Evolutionary conservation across 2,329 filamentous ascomycete species (phyloP).

Genomic region (Aphanocladium album): DNA sequence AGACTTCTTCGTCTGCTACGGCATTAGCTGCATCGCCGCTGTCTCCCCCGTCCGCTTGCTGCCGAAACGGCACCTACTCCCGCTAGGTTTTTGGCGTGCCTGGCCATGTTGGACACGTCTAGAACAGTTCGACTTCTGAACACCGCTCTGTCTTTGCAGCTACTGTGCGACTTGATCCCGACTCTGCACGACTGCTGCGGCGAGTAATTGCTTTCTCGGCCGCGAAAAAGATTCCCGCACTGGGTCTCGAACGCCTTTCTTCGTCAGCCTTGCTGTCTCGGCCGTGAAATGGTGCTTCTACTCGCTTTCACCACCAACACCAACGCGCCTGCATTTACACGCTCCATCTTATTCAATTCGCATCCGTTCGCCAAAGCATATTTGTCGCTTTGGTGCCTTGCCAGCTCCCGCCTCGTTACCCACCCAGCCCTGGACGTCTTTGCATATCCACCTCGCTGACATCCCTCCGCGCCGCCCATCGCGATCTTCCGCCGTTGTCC

Average conservation of each 20-base stretch:
- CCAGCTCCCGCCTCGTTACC: not conserved
- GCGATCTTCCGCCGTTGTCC: not conserved
- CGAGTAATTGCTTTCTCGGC: not conserved
- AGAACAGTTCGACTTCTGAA: not conserved
- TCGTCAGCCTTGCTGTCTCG: not conserved
- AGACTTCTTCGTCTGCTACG: not conserved
- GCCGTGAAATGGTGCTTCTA: not conserved
- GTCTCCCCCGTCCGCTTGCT: not conserved
- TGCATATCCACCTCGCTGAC: not conserved
- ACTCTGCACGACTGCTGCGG: not conserved
- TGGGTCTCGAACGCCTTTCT: not conserved
- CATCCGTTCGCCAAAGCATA: not conserved
- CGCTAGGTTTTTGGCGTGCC: not conserved
- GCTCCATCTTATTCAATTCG: not conserved
- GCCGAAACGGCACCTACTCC: not conserved
- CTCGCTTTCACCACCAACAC: not conserved
- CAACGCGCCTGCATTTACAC: not conserved
- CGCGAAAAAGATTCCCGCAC: not conserved
- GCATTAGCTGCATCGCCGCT: not conserved
- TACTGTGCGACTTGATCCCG: not conserved
- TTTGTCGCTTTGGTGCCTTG: not conserved
- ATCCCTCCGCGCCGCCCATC: constrained; percentile 2
- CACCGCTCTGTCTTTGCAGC: not conserved
- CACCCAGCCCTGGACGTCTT: not conserved
- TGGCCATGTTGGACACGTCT: not conserved